These are phyloP conservation scores for Ilyonectria mors-panacis DNA, from an alignment of 2,329 filamentous ascomycete species.

Conservation along the genomic window DNA sequence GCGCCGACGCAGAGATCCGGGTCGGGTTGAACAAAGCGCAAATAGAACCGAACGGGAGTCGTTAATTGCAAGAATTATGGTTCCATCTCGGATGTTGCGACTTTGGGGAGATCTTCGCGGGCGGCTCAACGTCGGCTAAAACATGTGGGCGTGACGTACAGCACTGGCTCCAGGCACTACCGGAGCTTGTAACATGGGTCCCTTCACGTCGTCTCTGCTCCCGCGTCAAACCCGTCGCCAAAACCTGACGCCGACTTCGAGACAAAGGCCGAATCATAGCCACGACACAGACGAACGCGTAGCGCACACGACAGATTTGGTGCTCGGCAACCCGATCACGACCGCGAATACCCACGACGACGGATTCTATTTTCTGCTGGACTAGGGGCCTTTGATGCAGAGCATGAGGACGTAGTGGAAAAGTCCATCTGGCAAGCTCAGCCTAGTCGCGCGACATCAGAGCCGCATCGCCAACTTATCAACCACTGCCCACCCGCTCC, in stretches of 20 bases:
- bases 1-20: background rate
- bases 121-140: conserved; percentile 48
- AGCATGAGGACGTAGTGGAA: conserved; percentile 47
- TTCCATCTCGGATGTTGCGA: conserved; percentile 34
- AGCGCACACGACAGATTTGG: conserved; percentile 7
- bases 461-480: conserved; percentile 40
- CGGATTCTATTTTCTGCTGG: conserved; percentile 10
- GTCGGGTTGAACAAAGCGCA: conserved; percentile 3
- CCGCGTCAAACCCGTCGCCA: conserved; percentile 45
- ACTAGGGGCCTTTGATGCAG: conserved; percentile 42
- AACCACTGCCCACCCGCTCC: conserved; percentile 23
- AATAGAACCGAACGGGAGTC: conserved; percentile 26
- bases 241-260: conserved; percentile 39
- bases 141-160: conserved; percentile 36
- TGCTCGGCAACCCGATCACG: conserved; percentile 14
- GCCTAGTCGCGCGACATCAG: conserved; percentile 52
- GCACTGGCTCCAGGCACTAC: conserved; percentile 13
- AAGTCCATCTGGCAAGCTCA: conserved; percentile 47
- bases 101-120: conserved; percentile 43
- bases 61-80: conserved; percentile 25
- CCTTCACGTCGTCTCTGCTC: conserved; percentile 36
- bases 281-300: conserved; percentile 28
- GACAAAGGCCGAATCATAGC: conserved; percentile 22
- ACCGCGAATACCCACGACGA: conserved; percentile 15
- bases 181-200: conserved; percentile 42